Evolutionary conservation across 345 rosid genomes (phyloP).

Genomic region (Eucalyptus microcorys): DNA sequence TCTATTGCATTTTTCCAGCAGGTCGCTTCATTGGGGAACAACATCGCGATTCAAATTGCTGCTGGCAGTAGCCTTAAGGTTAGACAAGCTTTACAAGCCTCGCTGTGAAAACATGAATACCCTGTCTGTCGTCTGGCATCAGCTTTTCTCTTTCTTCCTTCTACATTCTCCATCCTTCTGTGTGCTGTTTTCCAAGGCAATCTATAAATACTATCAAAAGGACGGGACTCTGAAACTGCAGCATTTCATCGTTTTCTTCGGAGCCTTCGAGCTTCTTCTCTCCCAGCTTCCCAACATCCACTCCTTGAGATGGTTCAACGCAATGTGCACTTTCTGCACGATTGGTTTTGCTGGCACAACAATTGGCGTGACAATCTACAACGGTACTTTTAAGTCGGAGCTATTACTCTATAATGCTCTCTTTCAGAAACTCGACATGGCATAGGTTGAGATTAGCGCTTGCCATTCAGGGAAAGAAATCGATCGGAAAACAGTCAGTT

Average conservation of each 20-base stretch:
- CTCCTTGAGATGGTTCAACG: slow-evolving; percentile 40
- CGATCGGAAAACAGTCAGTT: slow-evolving; percentile 19
- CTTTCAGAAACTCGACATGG: background rate
- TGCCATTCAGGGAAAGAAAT: slow-evolving; percentile 16
- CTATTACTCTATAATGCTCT: background rate
- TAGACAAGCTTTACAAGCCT: background rate
- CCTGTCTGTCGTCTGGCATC: background rate
- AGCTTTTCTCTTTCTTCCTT: background rate
- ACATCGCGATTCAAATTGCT: slow-evolving; percentile 43
- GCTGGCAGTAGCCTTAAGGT: slow-evolving; percentile 51
- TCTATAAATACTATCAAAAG: slow-evolving; percentile 19
- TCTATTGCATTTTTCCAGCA: slow-evolving; percentile 39
- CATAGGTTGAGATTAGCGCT: background rate
- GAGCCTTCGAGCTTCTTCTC: slow-evolving; percentile 28
- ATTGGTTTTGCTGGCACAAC: slow-evolving; percentile 40
- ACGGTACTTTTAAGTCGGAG: slow-evolving; percentile 2
- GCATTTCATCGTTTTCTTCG: slow-evolving; percentile 33
- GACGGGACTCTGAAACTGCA: slow-evolving; percentile 27
- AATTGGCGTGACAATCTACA: slow-evolving; percentile 28
- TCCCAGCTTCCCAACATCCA: slow-evolving; percentile 44
- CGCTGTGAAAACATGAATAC: background rate
- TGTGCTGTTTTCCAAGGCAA: slow-evolving; percentile 7
- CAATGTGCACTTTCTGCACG: slow-evolving; percentile 27
- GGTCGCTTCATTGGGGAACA: slow-evolving; percentile 52
- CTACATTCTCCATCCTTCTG: background rate